Base-by-base conservation (phyloP, 305 asterid genomes). In the Caryopteris hybrid region DNA sequence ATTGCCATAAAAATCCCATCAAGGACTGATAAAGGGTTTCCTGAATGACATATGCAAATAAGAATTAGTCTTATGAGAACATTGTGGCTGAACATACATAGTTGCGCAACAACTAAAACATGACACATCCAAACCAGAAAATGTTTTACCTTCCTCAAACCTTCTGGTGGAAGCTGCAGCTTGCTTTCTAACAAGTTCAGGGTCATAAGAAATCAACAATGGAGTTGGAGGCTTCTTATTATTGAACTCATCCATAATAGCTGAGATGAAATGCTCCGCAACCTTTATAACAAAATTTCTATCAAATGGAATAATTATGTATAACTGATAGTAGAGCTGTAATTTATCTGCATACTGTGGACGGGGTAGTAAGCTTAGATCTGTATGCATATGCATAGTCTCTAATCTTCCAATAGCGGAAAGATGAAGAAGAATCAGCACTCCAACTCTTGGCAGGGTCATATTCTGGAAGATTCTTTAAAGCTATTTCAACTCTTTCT, bases 331-430 rank as follows among this genome's bases (percentile, higher is more conserved):
- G 46, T 66, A 64, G 23, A 54, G 48, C 61, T 69, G 74, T 7
- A 23, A 70, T 68, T 22, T 54, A 68, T 72, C 66, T 69, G 76
- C 96, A 84, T 78, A 90, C 99, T 10, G 80, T 79, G 36, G 96
- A 86, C 18, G 98, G 99, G 69, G 88, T 86, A 33, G 90, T 84
- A 65, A 91, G 88, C 71, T 86, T 91, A 48, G 93, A 83, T 84
- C 92, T 91, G 87, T 91, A 94, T 71, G 99, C 98, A 78, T 83
- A 80, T 73, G 98, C 98, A 86, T 89, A 91, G 79, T 91, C 99
- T 74, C 98, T 88, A 84, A 94, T 94, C 74, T 84, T 94, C 99
- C 99, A 94, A 80, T 94, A 94, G 76, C 80, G 85, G 80, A 94
- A 95, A 73, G 82, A 70, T 69, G 85, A 78, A 65, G 77, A 63